Conservation (phyloP, 257 asterid genomes). For the Gentiana straminea region DNA sequence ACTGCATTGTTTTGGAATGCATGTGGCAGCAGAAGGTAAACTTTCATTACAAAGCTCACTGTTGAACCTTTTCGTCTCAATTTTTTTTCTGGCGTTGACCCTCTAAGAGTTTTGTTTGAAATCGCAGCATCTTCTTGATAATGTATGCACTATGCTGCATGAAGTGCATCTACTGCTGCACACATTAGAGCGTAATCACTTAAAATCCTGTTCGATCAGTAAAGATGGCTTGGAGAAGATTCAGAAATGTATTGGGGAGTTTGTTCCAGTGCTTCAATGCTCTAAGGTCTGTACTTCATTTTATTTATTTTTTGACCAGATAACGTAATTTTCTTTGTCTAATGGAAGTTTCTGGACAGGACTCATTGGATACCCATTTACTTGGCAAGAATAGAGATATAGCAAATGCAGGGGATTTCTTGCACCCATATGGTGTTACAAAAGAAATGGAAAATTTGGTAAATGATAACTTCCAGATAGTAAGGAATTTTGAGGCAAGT, state of each 20-base stretch:
- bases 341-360: slow-evolving; percentile 30
- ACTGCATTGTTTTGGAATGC: slow-evolving; percentile 44
- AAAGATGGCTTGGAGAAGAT: slow-evolving; percentile 38
- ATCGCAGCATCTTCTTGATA: slow-evolving; percentile 80
- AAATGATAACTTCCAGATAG: slow-evolving; percentile 39
- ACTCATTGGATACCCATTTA: slow-evolving; percentile 53
- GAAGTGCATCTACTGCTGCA: slow-evolving; percentile 57
- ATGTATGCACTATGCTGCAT: slow-evolving; percentile 42
- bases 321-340: not conserved
- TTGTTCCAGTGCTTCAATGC: slow-evolving; percentile 47
- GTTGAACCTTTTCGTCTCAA: not conserved
- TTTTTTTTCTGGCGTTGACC: not conserved
- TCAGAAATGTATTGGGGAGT: slow-evolving; percentile 31
- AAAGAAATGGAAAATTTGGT: slow-evolving; percentile 61
- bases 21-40: slow-evolving; percentile 91
- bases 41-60: not conserved
- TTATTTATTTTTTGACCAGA: not conserved
- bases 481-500: slow-evolving; percentile 34
- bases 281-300: slow-evolving; percentile 48
- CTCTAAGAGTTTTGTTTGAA: slow-evolving; percentile 4
- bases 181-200: slow-evolving; percentile 46
- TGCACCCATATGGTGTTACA: slow-evolving; percentile 68
- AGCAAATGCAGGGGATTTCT: slow-evolving; percentile 18
- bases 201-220: slow-evolving; percentile 47
- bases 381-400: slow-evolving; percentile 44